These are phyloP conservation scores for Tulasnella calospora DNA, from an alignment of 768 basidiomycete genomes.

Conservation along the genomic window DNA sequence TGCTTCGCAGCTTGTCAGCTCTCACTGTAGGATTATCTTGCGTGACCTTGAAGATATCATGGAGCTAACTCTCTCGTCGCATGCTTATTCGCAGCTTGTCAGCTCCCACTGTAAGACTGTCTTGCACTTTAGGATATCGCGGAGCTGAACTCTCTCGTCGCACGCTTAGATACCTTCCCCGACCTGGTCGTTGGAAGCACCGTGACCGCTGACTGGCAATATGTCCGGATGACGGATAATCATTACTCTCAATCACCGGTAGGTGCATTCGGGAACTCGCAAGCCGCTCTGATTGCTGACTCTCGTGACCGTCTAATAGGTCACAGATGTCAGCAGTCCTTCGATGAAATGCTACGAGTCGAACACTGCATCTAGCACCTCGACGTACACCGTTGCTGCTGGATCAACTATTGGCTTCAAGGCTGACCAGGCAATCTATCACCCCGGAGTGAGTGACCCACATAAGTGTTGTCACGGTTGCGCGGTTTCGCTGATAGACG, in stretches of 20 bases:
- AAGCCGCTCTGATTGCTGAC: not conserved
- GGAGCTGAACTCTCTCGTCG: not conserved
- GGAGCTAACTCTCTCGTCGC: too few species aligned
- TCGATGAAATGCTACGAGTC: slow-evolving; percentile 19
- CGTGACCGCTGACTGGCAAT: slow-evolving; percentile 21
- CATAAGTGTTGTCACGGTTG: not conserved
- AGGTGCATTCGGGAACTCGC: not conserved
- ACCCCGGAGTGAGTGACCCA: slow-evolving; percentile 22
- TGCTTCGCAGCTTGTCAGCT: slow-evolving; percentile 2
- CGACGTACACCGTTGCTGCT: slow-evolving; percentile 23
- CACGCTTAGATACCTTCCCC: slow-evolving; percentile 12
- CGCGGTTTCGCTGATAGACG: not conserved
- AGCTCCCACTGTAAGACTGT: not conserved
- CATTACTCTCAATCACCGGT: slow-evolving; percentile 17
- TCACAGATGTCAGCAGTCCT: slow-evolving; percentile 18
- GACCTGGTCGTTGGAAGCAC: slow-evolving; percentile 15
- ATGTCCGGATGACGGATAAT: slow-evolving; percentile 24
- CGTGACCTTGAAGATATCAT: too few species aligned
- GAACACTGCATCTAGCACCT: not conserved
- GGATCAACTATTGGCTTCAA: slow-evolving; percentile 24
- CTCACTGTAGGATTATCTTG: not conserved
- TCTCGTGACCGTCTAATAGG: not conserved
- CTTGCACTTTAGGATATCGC: too few species aligned
- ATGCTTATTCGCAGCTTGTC: slow-evolving; percentile 1
- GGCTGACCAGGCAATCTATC: slow-evolving; percentile 24